Conservation (phyloP, 106 monocot species). For the Ottelia alismoides region DNA sequence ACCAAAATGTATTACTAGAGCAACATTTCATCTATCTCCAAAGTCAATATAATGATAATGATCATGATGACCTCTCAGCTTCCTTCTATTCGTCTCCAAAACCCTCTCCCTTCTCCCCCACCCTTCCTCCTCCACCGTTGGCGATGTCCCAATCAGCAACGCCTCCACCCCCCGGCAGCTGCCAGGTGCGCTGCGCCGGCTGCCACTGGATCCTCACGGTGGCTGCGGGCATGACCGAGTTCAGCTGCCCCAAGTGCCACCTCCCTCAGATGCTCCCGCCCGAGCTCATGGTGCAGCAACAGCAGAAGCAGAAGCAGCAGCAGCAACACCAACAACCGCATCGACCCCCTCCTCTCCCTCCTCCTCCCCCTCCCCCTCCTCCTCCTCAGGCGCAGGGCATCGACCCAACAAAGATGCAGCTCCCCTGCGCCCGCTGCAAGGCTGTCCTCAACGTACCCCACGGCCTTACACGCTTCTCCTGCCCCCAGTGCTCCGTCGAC, state of each 20-base stretch:
- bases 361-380: background rate
- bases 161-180: constrained; percentile 25
- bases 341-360: no score
- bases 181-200: constrained; percentile 95
- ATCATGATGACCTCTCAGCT: no score
- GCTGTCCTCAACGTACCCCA: constrained; percentile 94
- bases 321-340: no score
- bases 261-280: constrained; percentile 94
- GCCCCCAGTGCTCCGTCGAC: constrained; percentile 93
- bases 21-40: no score
- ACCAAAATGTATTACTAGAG: no score
- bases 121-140: constrained; percentile 10
- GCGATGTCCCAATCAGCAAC: constrained; percentile 10
- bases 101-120: no score
- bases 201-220: constrained; percentile 88
- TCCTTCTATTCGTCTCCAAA: no score
- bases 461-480: constrained; percentile 73
- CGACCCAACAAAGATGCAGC: constrained; percentile 97
- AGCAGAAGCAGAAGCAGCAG: no score
- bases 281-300: constrained; percentile 41
- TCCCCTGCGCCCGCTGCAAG: constrained; percentile 93
- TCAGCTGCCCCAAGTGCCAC: constrained; percentile 93
- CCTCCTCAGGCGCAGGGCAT: constrained; percentile 64
- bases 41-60: no score
- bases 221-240: constrained; percentile 85